Percentiles rank a stretch among this genome's conserved stretches.
Conservation (phyloP, 1,284 basidiomycete species). For the Microbotryomycetes sp. region DNA sequence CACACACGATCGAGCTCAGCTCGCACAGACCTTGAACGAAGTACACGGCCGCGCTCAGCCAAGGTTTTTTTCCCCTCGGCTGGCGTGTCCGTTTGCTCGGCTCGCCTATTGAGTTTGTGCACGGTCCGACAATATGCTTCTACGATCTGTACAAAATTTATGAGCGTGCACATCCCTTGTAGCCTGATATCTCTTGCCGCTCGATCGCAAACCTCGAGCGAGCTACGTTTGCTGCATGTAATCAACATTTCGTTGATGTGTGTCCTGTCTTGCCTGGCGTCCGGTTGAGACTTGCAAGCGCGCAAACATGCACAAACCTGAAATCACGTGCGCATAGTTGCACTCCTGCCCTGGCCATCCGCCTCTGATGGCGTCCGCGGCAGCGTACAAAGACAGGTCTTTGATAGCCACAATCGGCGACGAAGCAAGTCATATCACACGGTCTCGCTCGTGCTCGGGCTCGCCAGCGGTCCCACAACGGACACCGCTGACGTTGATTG, state of each 20-base stretch:
- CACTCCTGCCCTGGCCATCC: neutral
- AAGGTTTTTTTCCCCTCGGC: constrained; percentile 41
- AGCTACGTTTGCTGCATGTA: too few relatives aligned
- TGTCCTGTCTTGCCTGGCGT: too few relatives aligned
- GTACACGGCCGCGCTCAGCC: constrained; percentile 27
- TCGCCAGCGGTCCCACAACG: neutral
- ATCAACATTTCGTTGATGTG: too few relatives aligned
- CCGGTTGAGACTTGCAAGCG: too few relatives aligned
- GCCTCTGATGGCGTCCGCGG: neutral
- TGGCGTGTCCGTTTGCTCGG: constrained; percentile 43
- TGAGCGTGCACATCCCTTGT: neutral
- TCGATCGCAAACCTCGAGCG: too few relatives aligned
- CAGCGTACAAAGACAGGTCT: constrained; percentile 58
- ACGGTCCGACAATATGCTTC: neutral
- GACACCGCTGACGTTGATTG: neutral
- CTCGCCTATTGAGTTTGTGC: neutral
- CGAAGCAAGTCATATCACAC: constrained; percentile 53
- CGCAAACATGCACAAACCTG: too few relatives aligned
- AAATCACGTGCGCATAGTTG: neutral
- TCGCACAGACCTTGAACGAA: constrained; percentile 35
- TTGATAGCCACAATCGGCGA: constrained; percentile 90
- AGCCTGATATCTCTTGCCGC: neutral
- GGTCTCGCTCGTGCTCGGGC: too few relatives aligned
- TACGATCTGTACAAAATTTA: neutral
- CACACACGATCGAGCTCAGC: neutral